These are phyloP conservation scores for Ilyonectria mors-panacis DNA, from an alignment of 2,329 filamentous ascomycete genomes.

Conservation along the genomic window DNA sequence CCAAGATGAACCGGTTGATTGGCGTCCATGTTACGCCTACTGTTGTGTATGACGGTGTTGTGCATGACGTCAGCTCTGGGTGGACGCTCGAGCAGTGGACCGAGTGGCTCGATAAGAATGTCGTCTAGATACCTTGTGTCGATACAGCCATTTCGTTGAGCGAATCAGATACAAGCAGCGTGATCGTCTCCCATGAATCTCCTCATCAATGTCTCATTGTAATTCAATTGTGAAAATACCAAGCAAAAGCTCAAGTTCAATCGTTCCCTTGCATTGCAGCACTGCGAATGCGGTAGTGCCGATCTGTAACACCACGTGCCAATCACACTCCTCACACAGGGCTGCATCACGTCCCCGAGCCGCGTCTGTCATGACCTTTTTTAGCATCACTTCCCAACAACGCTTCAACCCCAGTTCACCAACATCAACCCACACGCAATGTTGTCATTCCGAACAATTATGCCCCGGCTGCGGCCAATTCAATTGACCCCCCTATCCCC, in stretches of 20 bases:
- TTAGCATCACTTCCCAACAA: slow-evolving; percentile 9
- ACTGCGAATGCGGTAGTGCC: background rate
- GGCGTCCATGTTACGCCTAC: slow-evolving; percentile 94
- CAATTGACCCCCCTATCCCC: slow-evolving; percentile 30
- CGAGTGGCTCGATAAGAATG: slow-evolving; percentile 79
- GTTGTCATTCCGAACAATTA: slow-evolving; percentile 40
- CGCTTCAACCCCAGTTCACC: slow-evolving; percentile 15
- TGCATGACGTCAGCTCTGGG: slow-evolving; percentile 84
- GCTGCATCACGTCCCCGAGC: background rate
- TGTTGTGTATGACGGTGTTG: slow-evolving; percentile 88
- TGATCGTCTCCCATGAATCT: background rate
- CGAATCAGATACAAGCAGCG: background rate
- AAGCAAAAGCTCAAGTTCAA: background rate
- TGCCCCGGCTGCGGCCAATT: slow-evolving; percentile 38
- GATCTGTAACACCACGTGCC: background rate
- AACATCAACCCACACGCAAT: slow-evolving; percentile 29
- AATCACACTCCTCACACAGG: slow-evolving; percentile 7
- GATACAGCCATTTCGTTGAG: background rate
- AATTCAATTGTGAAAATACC: background rate
- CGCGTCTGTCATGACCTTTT: slow-evolving; percentile 26
- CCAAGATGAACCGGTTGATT: slow-evolving; percentile 84
- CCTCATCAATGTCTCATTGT: background rate
- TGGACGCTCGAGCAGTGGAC: slow-evolving; percentile 88
- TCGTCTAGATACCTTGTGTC: slow-evolving; percentile 54
- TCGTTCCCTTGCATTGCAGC: background rate